Evolutionary conservation across 352 stramenopile genomes (phyloP).

Genomic region (Phytopythium boreale): DNA sequence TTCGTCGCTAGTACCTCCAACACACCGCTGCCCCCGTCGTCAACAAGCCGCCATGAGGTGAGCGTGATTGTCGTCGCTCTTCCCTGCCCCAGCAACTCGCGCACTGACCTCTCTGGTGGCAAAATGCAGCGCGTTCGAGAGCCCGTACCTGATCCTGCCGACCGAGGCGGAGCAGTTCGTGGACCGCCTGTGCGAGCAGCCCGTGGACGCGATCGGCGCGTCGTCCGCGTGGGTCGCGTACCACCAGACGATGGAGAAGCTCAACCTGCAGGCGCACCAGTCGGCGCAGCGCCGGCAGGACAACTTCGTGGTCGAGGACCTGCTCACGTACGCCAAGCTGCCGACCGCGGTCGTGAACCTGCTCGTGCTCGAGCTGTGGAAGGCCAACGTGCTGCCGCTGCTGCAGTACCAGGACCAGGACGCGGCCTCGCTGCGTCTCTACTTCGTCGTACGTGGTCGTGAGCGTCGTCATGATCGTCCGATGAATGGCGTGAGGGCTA

Average conservation of each 20-base stretch:
- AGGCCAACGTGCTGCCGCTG: constrained; percentile 68
- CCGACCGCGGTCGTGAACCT: constrained; percentile 86
- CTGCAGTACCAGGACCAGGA: constrained; percentile 49
- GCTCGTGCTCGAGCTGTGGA: constrained; percentile 90
- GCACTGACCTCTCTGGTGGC: background rate
- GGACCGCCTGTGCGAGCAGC: constrained; percentile 63
- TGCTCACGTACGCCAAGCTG: constrained; percentile 93
- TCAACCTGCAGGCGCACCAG: constrained; percentile 93
- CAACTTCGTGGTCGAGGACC: constrained; percentile 92
- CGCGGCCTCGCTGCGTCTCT: constrained; percentile 77
- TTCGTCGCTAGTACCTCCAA: too few species aligned
- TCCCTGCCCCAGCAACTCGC: background rate
- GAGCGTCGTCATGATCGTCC: too few species aligned
- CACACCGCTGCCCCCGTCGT: background rate
- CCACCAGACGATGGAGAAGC: constrained; percentile 87
- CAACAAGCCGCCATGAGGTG: background rate
- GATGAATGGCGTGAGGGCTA: too few species aligned
- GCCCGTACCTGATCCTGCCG: constrained; percentile 69
- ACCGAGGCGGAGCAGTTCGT: constrained; percentile 83
- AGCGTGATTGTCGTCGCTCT: background rate
- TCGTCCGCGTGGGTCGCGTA: constrained; percentile 80
- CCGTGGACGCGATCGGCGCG: constrained; percentile 55
- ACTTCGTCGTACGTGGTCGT: constrained; percentile 78
- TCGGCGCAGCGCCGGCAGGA: constrained; percentile 88
- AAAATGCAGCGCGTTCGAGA: constrained; percentile 11